Evolutionary conservation across 1,139 yeast genomes (phyloP), one percentile per base, ranked within the genome.

Genomic region (Hansenula lynferdii): DNA sequence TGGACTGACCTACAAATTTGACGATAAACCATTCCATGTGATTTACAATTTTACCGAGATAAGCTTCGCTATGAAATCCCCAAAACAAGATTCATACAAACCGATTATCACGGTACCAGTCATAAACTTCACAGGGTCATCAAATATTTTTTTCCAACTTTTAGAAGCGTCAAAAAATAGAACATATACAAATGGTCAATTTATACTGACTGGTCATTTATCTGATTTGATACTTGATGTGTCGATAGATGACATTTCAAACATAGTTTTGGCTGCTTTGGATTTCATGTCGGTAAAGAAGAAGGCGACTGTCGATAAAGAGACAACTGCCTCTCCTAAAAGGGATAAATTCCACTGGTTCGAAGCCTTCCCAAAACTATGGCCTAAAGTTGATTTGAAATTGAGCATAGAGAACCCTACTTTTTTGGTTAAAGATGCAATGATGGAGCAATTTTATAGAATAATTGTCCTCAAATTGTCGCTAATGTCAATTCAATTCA

Each of bases 21-120:
- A 58, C 3, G 87, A 81, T 45, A 57, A 57, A 14, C 89, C 89
- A 1, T 57, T 76, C 33, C 78, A 77, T 42, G 48, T 70, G 28
- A 65, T 77, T 4, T 38, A 36, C 33, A 53, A 50, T 31, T 41
- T 48, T 26, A 52, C 57, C 2, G 50, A 51, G 5, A 35, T 52
- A 7, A 35, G 49, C 1, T 23, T 53, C 11, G 25, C 40, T 2
- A 38, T 53, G 48, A 42, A 43, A 10, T 42, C 49, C 16, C 28
- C 39, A 2, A 41, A 37, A 2, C 27, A 36, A 7, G 23, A 36
- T 5, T 39, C 39, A 3, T 33, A 28, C 6, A 51, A 51, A 16
- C 50, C 48, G 16, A 40, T 52, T 3, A 15, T 53, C 14, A 33
- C 48, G 1, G 24, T 52, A 15, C 57, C 57, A 1, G 49, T 46